phyloP scores from a whole-genome alignment of 2,329 filamentous ascomycete genomes.

The Ophiocordyceps camponoti-leonardi region DNA sequence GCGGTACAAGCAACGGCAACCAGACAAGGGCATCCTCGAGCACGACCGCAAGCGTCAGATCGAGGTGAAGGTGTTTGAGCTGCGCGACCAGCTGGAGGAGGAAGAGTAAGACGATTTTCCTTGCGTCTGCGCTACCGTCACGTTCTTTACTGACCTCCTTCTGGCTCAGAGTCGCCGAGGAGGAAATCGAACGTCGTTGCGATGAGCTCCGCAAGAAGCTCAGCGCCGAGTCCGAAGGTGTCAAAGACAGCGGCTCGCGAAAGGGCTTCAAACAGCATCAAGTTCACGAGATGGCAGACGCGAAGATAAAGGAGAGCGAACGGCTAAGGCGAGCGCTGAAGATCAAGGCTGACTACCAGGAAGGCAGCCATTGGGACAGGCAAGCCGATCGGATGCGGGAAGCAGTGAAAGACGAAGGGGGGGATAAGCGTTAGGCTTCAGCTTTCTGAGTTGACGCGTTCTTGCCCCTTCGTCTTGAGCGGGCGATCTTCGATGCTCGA shows the following conservation, averaged over 20 bases:
- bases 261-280: constrained; percentile 70
- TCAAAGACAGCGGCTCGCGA: constrained; percentile 16
- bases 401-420: constrained; percentile 8
- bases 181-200: constrained; percentile 62
- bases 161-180: constrained; percentile 51
- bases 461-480: too few species aligned
- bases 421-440: neutral
- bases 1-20: constrained; percentile 63
- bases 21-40: constrained; percentile 83
- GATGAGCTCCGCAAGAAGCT: constrained; percentile 24
- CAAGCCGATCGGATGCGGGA: constrained; percentile 53
- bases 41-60: constrained; percentile 84
- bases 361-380: constrained; percentile 70
- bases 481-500: too few species aligned
- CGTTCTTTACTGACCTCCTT: constrained; percentile 4
- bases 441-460: too few species aligned
- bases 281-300: constrained; percentile 88
- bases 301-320: constrained; percentile 93
- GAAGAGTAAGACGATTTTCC: constrained; percentile 40
- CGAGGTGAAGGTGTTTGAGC: constrained; percentile 83
- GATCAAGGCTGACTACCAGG: constrained; percentile 71
- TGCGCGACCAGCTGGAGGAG: constrained; percentile 83
- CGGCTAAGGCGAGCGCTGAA: constrained; percentile 70
- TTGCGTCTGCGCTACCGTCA: neutral
- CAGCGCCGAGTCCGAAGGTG: constrained; percentile 18